A percentile compares a stretch with the other conserved stretches of the same genome.
Conservation (phyloP, 306 rosid species). For the Neltuma alba region DNA sequence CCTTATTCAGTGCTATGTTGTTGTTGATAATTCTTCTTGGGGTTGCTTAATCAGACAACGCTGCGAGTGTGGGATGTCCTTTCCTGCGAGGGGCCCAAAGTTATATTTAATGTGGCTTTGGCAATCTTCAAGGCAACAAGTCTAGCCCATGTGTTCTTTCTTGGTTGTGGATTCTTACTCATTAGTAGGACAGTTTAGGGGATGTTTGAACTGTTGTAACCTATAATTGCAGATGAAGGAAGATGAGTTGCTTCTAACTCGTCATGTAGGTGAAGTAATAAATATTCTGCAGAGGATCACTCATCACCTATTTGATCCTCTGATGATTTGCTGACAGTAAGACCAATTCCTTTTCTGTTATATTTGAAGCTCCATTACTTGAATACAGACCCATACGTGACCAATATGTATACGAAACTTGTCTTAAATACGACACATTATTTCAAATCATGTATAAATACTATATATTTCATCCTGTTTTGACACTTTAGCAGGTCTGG, state of each 20-base stretch:
- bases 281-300: slow-evolving; percentile 77
- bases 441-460: background rate
- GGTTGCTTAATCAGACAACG: slow-evolving; percentile 59
- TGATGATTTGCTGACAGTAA: slow-evolving; percentile 85
- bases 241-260: slow-evolving; percentile 72
- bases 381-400: background rate
- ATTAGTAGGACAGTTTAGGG: background rate
- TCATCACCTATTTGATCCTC: slow-evolving; percentile 95
- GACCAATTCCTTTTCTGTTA: slow-evolving; percentile 3
- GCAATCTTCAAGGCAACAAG: slow-evolving; percentile 84
- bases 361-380: background rate
- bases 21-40: slow-evolving; percentile 38
- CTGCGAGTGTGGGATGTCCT: slow-evolving; percentile 97
- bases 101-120: slow-evolving; percentile 88
- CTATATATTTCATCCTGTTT: background rate
- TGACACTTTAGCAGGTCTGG: background rate
- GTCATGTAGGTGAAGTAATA: slow-evolving; percentile 94
- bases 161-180: background rate
- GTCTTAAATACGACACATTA: background rate
- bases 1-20: background rate
- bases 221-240: slow-evolving; percentile 85
- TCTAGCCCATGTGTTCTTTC: slow-evolving; percentile 15
- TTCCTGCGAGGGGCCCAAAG: slow-evolving; percentile 96
- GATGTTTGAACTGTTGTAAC: slow-evolving; percentile 38
- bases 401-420: background rate